These are phyloP conservation scores for Cutaneotrichosporon mucoides DNA, from an alignment of 1,284 basidiomycete genomes.

Conservation along the genomic window DNA sequence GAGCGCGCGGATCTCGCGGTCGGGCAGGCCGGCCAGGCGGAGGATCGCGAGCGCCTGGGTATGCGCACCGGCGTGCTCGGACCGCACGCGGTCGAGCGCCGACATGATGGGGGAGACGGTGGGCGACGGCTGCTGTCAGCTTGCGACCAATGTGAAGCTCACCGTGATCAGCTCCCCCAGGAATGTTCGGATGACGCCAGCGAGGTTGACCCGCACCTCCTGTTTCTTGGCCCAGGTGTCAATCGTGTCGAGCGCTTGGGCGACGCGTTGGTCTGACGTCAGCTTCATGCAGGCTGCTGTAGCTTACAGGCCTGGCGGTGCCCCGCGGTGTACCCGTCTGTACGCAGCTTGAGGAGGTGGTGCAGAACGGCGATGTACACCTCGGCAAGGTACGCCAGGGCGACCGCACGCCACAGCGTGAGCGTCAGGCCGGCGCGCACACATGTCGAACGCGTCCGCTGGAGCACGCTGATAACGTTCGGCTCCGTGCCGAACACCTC, in stretches of 20 bases:
- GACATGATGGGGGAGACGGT: conserved; percentile 1
- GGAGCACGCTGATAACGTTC: neutral
- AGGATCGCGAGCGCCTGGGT: neutral
- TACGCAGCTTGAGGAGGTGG: conserved; percentile 2
- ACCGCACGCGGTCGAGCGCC: conserved; percentile 3
- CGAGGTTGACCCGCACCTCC: neutral
- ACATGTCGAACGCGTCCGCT: neutral
- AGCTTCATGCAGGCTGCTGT: no score
- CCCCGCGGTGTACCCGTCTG: neutral
- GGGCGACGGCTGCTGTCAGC: neutral
- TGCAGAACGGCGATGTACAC: conserved; percentile 1
- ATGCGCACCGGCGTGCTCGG: neutral
- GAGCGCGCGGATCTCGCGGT: conserved; percentile 1
- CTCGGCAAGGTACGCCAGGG: neutral
- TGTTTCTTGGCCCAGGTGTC: neutral
- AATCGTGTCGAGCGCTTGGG: neutral
- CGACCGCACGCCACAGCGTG: neutral
- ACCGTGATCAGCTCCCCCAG: neutral
- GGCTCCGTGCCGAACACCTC: conserved; percentile 1
- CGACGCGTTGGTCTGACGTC: neutral
- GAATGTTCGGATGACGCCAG: conserved; percentile 1
- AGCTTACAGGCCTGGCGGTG: neutral
- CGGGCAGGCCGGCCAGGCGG: neutral
- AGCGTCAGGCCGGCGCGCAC: neutral
- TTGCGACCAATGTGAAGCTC: neutral